Base-by-base conservation (phyloP, 73 alveolate species). In the Uronychia setigera region DNA sequence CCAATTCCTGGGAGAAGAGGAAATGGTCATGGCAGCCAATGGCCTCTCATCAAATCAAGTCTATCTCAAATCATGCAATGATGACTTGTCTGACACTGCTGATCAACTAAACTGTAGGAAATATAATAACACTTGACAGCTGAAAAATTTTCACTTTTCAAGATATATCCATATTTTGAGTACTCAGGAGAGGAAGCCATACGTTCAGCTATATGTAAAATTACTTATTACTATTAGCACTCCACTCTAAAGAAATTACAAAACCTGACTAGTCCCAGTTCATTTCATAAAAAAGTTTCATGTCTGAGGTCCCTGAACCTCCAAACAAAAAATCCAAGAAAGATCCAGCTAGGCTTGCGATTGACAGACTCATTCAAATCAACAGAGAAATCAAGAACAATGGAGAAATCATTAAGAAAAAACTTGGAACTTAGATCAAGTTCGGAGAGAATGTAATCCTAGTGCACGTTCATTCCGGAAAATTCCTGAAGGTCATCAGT, bases 341-440 rank as follows among this genome's bases (percentile, higher is more conserved):
- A 19, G 67, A 46, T 46, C 67, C 67, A 46, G 67, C 67, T 5
- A 46, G 19, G 19, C 19, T 11, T 11, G 67, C 67, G n/a, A 46
- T 46, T 46, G 67, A 46, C 67, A 5, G 67, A 5, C 67, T 46
- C 5, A 19, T 46, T 19, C 67, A 11, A 5, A 46, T 46, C 67
- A 46, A 46, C 67, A 46, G 67, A 46, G 67, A 46, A 46, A 46
- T 46, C 67, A 46, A 46, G 67, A 46, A 46, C 67, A 46, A 46
- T 19, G 67, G 67, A 19, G 67, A 46, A 19, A 46, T 46, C 67
- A 46, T 46, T 5, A 46, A 46, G 67, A 46, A 46, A 46, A 5
- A 19, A 5, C 67, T 46, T 11, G 67, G 67, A 19, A 46, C 67
- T 19, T 11, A 46, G 67, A 19, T 46, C 67, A 46, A 46, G 67